Evolutionary conservation across 768 basidiomycete species (phyloP).

Genomic region (Hypholoma fasciculare): DNA sequence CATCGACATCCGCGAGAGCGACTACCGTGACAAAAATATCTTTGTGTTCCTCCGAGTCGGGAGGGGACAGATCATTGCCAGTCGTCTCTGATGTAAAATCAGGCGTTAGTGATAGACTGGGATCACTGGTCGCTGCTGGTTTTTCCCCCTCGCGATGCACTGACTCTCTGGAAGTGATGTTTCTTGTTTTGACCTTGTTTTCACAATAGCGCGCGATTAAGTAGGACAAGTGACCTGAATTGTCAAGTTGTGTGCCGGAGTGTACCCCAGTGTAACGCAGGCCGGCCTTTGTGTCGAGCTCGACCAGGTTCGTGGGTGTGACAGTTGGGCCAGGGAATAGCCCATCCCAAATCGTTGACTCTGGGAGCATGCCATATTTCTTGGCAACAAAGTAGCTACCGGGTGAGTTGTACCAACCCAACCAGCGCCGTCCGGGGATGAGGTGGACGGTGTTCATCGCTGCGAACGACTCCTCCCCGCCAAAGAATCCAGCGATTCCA

Average conservation of each 20-base stretch:
- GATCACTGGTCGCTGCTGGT: not conserved
- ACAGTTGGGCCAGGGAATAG: slow-evolving; percentile 3
- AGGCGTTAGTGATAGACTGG: too few species aligned
- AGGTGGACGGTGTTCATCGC: slow-evolving; percentile 13
- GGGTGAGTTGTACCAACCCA: slow-evolving; percentile 16
- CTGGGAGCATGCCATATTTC: slow-evolving; percentile 10
- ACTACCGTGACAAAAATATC: not conserved
- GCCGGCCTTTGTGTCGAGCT: slow-evolving; percentile 5
- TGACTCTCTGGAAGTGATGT: too few species aligned
- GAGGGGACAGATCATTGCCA: too few species aligned
- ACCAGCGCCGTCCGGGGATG: slow-evolving; percentile 6
- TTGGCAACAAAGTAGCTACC: slow-evolving; percentile 13
- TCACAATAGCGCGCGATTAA: slow-evolving; percentile 1
- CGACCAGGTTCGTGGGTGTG: slow-evolving; percentile 1
- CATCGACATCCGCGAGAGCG: not conserved
- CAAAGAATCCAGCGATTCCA: slow-evolving; percentile 11
- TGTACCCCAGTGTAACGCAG: slow-evolving; percentile 6
- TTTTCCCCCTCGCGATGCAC: not conserved
- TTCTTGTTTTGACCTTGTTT: too few species aligned
- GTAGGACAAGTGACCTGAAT: slow-evolving; percentile 7
- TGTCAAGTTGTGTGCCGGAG: not conserved
- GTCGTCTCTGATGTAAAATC: too few species aligned
- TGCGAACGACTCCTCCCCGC: slow-evolving; percentile 11
- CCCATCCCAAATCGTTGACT: slow-evolving; percentile 7
- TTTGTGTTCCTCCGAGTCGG: too few species aligned